Evolutionary conservation across 371 early-diverging fungal species (phyloP), one percentile per base, ranked within the genome.

Genomic region (Mucor indicus): DNA sequence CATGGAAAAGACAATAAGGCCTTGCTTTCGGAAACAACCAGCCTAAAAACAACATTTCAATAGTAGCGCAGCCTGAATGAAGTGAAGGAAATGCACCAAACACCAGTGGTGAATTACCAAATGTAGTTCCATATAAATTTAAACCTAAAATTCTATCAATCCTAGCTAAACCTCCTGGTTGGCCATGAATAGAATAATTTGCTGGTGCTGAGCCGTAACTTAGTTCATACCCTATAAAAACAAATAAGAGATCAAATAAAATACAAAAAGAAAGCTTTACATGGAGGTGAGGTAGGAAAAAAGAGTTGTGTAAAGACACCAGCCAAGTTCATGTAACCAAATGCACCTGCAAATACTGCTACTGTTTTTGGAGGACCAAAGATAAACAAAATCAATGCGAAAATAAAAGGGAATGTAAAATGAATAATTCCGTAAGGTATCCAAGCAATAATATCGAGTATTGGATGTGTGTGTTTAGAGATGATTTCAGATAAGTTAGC

Each of bases 1-100:
- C 75, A 57, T 86, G 84, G 6, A 48, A 46, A 20, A 77, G 44
- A 10, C 53, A 63, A 8, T 80, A 55, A 2, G 77, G 73, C 37
- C 71, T 62, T 22, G 72, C 39, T 20, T 62, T 65, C 1, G 80
- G 82, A n/a, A 58, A 64, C 27, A 81, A 50, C 25, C 67, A 73
- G 35, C 58, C 63, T 36, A 79, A 50, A 60, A 85, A 86, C 22
- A 82, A 56, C 58, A 79, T 79, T 31, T 80, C 66, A 8, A 83
- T 69, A 12, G 80, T 78, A 3, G 88, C 88, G 53, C 79, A 81
- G n/a, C 76, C 88, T 1, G 84, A 80, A 52, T 87, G 88, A 12
- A 87, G 69, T 6, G 84, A 84, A 1, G 88, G 88, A 53, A 85
- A 81, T 10, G 88, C 86, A 12, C 88, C 88, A 69, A 85, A 87